phyloP scores from a whole-genome alignment of 2,329 filamentous ascomycete genomes.

The Fusarium sp. region DNA sequence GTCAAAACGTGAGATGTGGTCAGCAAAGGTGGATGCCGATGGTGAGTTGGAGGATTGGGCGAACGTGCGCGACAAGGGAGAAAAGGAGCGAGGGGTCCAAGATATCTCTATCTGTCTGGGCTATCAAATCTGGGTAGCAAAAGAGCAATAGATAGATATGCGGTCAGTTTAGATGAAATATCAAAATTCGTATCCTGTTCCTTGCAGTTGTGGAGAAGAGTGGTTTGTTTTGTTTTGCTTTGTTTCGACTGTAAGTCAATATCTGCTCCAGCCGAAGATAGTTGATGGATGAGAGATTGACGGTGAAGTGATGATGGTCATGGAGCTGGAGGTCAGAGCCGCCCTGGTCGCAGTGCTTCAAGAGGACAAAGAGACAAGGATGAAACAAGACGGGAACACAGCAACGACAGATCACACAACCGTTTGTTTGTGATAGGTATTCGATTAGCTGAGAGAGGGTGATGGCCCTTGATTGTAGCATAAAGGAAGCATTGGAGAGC shows the following conservation, averaged over 20 bases:
- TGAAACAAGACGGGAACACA: conserved; percentile 23
- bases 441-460: conserved; percentile 11
- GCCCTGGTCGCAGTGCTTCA: conserved; percentile 16
- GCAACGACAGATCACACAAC: not conserved
- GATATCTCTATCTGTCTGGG: not conserved
- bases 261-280: conserved; percentile 2
- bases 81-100: conserved; percentile 26
- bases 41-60: conserved; percentile 12
- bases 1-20: conserved; percentile 18
- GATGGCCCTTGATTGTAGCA: not conserved
- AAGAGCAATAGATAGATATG: conserved; percentile 27
- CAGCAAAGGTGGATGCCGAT: conserved; percentile 30
- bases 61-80: conserved; percentile 27
- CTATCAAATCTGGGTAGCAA: not conserved
- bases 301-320: conserved; percentile 32
- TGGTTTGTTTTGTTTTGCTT: conserved; percentile 3
- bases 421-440: not conserved
- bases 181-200: conserved; percentile 3
- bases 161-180: conserved; percentile 29
- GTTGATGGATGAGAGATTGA: conserved; percentile 29
- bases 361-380: conserved; percentile 25
- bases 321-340: conserved; percentile 19
- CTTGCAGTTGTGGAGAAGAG: conserved; percentile 23
- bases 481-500: not conserved
- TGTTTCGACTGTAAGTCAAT: conserved; percentile 9